phyloP scores from a whole-genome alignment of 1,284 basidiomycete species.

The Ceratobasidium sp. region DNA sequence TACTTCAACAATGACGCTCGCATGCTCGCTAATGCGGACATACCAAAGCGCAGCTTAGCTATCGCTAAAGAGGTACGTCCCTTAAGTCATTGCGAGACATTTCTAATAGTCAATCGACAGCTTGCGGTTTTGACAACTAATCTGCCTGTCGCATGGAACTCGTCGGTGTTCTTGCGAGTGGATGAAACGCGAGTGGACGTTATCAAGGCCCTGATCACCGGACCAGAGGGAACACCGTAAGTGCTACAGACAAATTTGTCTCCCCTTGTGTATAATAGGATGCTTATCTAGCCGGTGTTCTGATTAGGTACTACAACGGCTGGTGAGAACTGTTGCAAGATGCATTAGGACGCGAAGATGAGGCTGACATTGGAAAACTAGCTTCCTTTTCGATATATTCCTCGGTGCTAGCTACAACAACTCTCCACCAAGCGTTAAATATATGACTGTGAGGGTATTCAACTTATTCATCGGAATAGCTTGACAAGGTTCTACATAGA shows the following conservation, averaged over 20 bases:
- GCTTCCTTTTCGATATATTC: constrained; percentile 88
- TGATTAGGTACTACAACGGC: constrained; percentile 76
- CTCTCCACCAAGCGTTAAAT: constrained; percentile 81
- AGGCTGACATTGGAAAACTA: constrained; percentile 45
- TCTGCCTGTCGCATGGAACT: constrained; percentile 87
- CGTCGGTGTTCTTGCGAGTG: constrained; percentile 85
- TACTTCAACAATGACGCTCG: constrained; percentile 80
- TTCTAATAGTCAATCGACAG: constrained; percentile 52
- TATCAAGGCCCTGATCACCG: constrained; percentile 87
- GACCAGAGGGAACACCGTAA: constrained; percentile 89
- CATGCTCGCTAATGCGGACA: constrained; percentile 77
- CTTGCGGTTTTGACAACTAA: constrained; percentile 89
- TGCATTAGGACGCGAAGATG: background rate
- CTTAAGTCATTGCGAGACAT: background rate
- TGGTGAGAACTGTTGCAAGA: constrained; percentile 59
- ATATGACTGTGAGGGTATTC: constrained; percentile 74
- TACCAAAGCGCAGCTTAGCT: constrained; percentile 85
- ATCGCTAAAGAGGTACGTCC: constrained; percentile 84
- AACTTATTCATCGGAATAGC: background rate
- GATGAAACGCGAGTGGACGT: constrained; percentile 88
- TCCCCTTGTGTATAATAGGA: constrained; percentile 23
- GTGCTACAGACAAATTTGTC: constrained; percentile 51
- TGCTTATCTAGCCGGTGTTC: constrained; percentile 26
- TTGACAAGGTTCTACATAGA: constrained; percentile 57
- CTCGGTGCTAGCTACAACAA: constrained; percentile 83